Conservation (phyloP, 495 filamentous ascomycete genomes). For the Tuber magnatum region DNA sequence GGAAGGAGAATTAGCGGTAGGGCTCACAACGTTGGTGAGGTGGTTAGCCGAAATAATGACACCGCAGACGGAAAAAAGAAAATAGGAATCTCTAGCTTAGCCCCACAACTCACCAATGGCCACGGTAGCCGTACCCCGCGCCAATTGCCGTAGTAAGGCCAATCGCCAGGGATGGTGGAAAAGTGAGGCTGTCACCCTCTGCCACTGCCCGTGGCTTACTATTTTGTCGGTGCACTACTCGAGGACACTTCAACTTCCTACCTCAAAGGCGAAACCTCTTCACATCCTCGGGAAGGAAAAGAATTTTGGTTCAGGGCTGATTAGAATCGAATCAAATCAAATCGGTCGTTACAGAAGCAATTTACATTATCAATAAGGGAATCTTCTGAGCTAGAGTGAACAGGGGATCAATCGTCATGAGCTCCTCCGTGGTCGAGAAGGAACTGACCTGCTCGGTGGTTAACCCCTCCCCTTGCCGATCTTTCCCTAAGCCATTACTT, state of each 20-base stretch:
- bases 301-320: neutral
- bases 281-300: neutral
- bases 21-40: too few relatives aligned
- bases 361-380: neutral
- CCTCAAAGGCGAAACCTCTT: neutral
- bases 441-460: slow-evolving; percentile 88
- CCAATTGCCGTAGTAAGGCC: neutral
- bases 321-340: neutral
- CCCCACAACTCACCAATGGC: neutral
- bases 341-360: neutral
- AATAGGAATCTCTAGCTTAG: neutral
- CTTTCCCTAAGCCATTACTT: slow-evolving; percentile 9
- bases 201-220: neutral
- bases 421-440: slow-evolving; percentile 55
- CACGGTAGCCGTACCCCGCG: neutral
- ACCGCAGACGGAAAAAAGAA: neutral
- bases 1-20: neutral
- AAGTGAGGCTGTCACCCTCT: neutral
- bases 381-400: neutral
- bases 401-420: slow-evolving; percentile 20
- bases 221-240: neutral
- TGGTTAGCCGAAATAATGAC: neutral
- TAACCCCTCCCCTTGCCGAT: slow-evolving; percentile 32
- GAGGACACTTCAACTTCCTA: neutral
- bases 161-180: neutral